Evolutionary conservation across 1,284 basidiomycete genomes (phyloP).

Genomic region (Fomes fomentarius): DNA sequence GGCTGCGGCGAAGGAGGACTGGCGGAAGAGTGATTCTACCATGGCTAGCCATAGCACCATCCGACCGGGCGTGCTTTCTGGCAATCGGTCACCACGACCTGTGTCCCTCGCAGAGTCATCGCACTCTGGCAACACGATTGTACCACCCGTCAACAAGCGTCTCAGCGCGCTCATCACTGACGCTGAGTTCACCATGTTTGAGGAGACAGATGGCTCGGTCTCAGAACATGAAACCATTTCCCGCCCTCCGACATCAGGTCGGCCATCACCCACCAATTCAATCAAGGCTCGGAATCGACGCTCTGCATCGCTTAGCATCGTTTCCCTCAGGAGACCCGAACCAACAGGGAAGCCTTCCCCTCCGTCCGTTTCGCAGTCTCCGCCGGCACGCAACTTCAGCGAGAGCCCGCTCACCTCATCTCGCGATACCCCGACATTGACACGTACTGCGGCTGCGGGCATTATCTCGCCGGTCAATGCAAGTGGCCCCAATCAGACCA

Average conservation of each 20-base stretch:
- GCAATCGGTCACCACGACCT: constrained; percentile 60
- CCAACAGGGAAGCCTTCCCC: constrained; percentile 6
- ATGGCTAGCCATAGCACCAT: constrained; percentile 69
- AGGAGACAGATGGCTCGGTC: constrained; percentile 35
- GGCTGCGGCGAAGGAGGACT: constrained; percentile 54
- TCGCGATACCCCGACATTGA: constrained; percentile 43
- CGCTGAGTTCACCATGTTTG: constrained; percentile 52
- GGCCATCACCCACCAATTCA: constrained; percentile 34
- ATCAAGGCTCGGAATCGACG: constrained; percentile 53
- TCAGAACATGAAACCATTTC: constrained; percentile 44
- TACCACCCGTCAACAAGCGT: constrained; percentile 58
- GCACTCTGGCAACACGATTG: constrained; percentile 70
- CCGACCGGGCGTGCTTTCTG: constrained; percentile 52
- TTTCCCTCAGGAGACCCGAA: constrained; percentile 26
- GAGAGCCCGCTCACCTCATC: constrained; percentile 17
- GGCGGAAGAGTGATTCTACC: constrained; percentile 77
- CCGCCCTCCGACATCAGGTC: constrained; percentile 18
- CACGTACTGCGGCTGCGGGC: constrained; percentile 44
- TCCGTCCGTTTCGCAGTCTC: constrained; percentile 6
- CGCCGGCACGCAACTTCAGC: constrained; percentile 15
- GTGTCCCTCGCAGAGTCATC: constrained; percentile 76
- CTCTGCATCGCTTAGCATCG: constrained; percentile 63
- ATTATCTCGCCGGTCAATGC: constrained; percentile 42
- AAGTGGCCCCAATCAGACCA: constrained; percentile 36
- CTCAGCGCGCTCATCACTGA: constrained; percentile 70